Percentiles rank a stretch among this genome's conserved stretches.
phyloP scores from a whole-genome alignment of 306 rosid genomes.

The Ochetophila trinervis region DNA sequence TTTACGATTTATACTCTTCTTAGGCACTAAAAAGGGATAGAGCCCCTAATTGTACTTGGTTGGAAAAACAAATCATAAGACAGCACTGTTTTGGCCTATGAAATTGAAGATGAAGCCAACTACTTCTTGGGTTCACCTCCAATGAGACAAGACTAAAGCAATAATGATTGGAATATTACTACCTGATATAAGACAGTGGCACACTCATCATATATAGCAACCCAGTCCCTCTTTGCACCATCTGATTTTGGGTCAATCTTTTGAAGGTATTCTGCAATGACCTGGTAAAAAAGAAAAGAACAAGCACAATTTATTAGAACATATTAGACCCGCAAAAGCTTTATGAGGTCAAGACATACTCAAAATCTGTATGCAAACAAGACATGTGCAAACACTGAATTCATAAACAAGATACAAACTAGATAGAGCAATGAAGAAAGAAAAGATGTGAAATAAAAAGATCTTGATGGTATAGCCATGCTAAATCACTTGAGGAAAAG shows the following conservation, averaged over 20 bases:
- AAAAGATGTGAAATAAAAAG: conserved; percentile 3
- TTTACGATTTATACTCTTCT: too few relatives aligned
- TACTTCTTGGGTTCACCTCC: background rate
- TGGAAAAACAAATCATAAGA: too few relatives aligned
- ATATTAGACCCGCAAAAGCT: background rate
- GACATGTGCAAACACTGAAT: background rate
- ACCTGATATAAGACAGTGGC: conserved; percentile 94
- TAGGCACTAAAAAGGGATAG: too few relatives aligned
- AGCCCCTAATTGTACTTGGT: too few relatives aligned
- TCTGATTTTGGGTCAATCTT: conserved; percentile 97
- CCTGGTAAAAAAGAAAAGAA: conserved; percentile 44
- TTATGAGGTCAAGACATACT: background rate
- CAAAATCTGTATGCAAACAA: background rate
- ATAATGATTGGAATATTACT: conserved; percentile 10
- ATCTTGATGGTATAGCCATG: background rate
- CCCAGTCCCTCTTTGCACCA: conserved; percentile 99
- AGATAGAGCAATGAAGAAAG: background rate
- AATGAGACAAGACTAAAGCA: conserved; percentile 6
- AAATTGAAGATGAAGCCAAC: background rate
- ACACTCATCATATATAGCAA: conserved; percentile 98
- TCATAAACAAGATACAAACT: conserved; percentile 8
- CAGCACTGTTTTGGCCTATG: background rate
- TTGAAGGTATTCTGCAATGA: conserved; percentile 94
- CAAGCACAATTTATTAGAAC: background rate
- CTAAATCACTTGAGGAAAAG: background rate